Evolutionary conservation across 352 stramenopile genomes (phyloP).

Genomic region (Pythium brassicae): DNA sequence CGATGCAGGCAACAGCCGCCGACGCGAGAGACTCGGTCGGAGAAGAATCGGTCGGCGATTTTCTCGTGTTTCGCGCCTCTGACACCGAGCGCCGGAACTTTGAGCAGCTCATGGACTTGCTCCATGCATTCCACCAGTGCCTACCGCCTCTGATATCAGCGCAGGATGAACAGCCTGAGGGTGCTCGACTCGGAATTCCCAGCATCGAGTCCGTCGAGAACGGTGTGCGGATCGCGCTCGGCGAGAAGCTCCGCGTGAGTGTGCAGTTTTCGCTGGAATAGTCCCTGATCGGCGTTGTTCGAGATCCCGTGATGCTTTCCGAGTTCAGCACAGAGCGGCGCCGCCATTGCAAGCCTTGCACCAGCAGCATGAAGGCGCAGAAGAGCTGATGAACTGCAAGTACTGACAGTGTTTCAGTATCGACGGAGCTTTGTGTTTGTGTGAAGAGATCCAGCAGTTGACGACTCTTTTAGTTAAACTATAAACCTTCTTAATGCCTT

Average conservation of each 20-base stretch:
- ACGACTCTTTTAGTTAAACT: too few species aligned
- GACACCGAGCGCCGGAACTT: constrained; percentile 41
- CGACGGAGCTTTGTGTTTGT: too few species aligned
- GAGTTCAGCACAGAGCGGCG: too few species aligned
- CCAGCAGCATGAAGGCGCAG: too few species aligned
- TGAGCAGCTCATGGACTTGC: constrained; percentile 49
- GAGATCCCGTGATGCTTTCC: neutral
- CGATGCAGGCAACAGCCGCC: neutral
- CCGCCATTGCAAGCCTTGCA: neutral
- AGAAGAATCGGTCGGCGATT: constrained; percentile 33
- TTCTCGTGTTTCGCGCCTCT: constrained; percentile 44
- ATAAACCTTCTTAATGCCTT: too few species aligned
- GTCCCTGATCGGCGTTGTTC: too few species aligned
- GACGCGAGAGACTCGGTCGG: neutral
- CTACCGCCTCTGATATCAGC: neutral
- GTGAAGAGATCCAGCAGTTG: too few species aligned
- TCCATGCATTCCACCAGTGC: constrained; percentile 35
- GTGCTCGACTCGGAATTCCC: neutral
- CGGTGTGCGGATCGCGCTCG: constrained; percentile 31
- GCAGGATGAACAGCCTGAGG: too few species aligned
- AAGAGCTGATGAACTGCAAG: too few species aligned
- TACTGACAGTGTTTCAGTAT: too few species aligned
- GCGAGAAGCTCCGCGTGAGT: constrained; percentile 31
- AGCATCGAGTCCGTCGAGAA: constrained; percentile 23
- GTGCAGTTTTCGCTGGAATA: constrained; percentile 33